Base-by-base conservation (phyloP, 169 alveolate species). In the Plasmodium fragile region DNA sequence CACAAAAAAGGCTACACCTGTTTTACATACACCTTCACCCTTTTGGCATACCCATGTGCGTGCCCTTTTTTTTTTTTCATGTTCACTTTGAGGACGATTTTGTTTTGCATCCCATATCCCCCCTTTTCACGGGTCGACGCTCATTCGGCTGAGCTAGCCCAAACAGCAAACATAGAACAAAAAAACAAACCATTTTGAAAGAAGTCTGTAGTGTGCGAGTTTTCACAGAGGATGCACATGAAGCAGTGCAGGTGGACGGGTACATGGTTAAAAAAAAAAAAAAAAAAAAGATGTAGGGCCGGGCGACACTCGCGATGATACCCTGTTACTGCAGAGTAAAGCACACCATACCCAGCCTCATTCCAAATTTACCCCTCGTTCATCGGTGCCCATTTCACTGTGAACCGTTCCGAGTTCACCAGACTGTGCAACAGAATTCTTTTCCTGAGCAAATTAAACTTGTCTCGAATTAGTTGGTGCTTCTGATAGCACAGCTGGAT, bases 401-500 rank as follows among this genome's bases (percentile, higher is more conserved):
- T 36, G 32, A 85, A 25, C 28, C 59, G 39, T 16, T 85, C 70
- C 13, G 41, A 30, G 25, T 73, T 85, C 45, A 85, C 16, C 6
- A 73, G 28, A 77, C 36, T 85, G n/a, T 73, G 32, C 8, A 85
- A 22, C 22, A 73, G 28, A 43, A 83, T 34, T 77, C 32, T 85
- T 25, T 69, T 72, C 69, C 65, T 85, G 75, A 85, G 43, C 32
- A 73, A 32, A 45, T 30, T 49, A 75, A 85, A 85, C 41, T 85
- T 85, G 4, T 85, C 45, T 43, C 45, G 52, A 53, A 85, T 85
- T 85, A 85, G 39, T 18, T 73, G 41, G 45, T 85, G 93, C 39
- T 72, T 85, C 25, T 85, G 71, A 41, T 85, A 73, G 16, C 93
- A 85, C 8, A 73, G n/a, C 8, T 85, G 18, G n/a, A 75, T 85